Percentiles rank a stretch among this genome's conserved stretches.
These are phyloP conservation scores for Thalassiosira livingstoniorum DNA, from an alignment of 352 stramenopile species.

Conservation along the genomic window DNA sequence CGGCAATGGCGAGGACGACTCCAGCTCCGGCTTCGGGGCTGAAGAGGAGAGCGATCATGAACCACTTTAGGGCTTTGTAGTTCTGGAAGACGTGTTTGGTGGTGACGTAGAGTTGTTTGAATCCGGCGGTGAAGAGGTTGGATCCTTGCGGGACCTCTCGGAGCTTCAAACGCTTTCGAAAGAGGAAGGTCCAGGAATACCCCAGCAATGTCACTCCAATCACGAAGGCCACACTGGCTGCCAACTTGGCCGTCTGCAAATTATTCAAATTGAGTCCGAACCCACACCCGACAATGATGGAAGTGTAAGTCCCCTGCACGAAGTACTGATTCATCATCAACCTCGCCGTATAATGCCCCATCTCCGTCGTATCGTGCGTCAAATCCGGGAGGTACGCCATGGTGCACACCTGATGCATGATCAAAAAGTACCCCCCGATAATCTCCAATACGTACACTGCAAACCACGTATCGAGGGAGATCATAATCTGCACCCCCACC, in stretches of 20 bases:
- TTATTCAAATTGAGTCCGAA: conserved; percentile 29
- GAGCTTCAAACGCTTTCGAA: conserved; percentile 56
- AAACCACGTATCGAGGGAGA: conserved; percentile 55
- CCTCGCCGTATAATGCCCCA: conserved; percentile 59
- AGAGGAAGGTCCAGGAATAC: conserved; percentile 63
- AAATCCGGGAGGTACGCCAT: conserved; percentile 66
- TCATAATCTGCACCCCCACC: conserved; percentile 26
- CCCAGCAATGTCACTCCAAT: conserved; percentile 40
- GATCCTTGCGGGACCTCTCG: conserved; percentile 40
- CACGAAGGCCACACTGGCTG: conserved; percentile 24
- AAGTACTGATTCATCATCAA: conserved; percentile 70
- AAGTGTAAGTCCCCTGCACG: conserved; percentile 50
- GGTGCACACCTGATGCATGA: conserved; percentile 59
- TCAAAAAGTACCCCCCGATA: conserved; percentile 58
- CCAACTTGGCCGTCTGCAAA: conserved; percentile 43
- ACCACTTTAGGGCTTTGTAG: conserved; percentile 57
- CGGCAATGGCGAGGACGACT: conserved; percentile 55
- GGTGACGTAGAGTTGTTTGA: conserved; percentile 51
- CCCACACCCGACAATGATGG: conserved; percentile 35
- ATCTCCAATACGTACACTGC: conserved; percentile 50
- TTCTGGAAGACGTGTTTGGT: conserved; percentile 45
- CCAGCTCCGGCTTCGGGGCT: conserved; percentile 56
- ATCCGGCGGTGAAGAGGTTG: conserved; percentile 58
- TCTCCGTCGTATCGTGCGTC: conserved; percentile 48
- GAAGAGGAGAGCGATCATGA: conserved; percentile 63